These are phyloP conservation scores for Solanum commersonii DNA, from an alignment of 257 asterid genomes.

Conservation along the genomic window DNA sequence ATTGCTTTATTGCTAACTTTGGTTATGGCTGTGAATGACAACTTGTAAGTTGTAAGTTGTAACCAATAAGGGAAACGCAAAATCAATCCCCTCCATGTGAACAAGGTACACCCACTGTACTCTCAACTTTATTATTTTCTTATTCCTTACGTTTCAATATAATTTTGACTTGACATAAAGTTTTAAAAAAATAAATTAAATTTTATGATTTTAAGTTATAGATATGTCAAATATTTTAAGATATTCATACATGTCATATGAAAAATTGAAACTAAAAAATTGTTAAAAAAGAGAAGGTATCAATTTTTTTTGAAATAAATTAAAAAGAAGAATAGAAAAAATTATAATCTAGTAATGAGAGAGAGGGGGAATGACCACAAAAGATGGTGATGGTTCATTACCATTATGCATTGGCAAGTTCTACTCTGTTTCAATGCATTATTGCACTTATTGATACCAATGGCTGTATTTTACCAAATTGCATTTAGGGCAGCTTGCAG, in stretches of 20 bases:
- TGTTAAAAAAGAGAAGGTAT: too few species aligned
- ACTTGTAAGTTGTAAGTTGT: not conserved
- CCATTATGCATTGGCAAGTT: not conserved
- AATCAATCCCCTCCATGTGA: slow-evolving; percentile 15
- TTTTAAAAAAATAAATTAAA: too few species aligned
- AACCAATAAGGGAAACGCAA: slow-evolving; percentile 10
- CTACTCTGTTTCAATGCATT: not conserved
- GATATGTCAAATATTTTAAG: too few species aligned
- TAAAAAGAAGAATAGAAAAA: not conserved
- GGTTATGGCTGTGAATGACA: slow-evolving; percentile 16
- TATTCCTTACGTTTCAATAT: not conserved
- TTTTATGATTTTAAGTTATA: too few species aligned
- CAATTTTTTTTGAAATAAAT: not conserved
- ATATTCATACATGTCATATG: too few species aligned
- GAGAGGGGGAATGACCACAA: not conserved
- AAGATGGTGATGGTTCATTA: slow-evolving; percentile 10
- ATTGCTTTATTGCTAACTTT: not conserved
- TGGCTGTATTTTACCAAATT: not conserved
- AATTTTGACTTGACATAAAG: too few species aligned
- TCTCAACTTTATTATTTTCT: not conserved
- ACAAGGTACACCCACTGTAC: not conserved
- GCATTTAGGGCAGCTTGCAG: not conserved
- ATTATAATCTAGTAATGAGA: not conserved
- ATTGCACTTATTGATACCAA: slow-evolving; percentile 1
- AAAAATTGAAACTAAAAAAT: too few species aligned